A percentile compares a stretch with the other conserved stretches of the same genome.
phyloP scores from a whole-genome alignment of 805 yeast genomes.

The Cyberlindnera euphorbiiphila region DNA sequence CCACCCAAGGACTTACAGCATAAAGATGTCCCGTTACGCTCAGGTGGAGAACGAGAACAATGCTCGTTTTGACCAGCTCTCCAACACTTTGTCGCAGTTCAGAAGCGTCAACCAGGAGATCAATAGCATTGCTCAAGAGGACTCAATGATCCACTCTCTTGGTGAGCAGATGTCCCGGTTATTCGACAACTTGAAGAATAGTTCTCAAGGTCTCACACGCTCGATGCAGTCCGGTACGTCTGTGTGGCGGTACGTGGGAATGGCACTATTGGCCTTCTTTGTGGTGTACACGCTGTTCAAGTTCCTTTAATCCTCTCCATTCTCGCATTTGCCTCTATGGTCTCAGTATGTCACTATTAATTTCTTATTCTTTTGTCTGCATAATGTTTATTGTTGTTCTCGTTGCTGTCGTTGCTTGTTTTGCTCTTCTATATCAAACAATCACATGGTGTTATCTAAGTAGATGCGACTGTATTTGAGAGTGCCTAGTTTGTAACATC shows the following conservation, averaged over 20 bases:
- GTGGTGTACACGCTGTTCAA: constrained; percentile 53
- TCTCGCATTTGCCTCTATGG: too few relatives aligned
- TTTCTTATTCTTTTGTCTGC: too few relatives aligned
- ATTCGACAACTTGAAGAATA: constrained; percentile 44
- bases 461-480: too few relatives aligned
- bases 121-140: constrained; percentile 58
- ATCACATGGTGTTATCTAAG: constrained; percentile 3
- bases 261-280: constrained; percentile 51
- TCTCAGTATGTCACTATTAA: too few relatives aligned
- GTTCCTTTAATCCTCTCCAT: constrained; percentile 35
- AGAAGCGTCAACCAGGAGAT: constrained; percentile 67
- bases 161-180: constrained; percentile 50
- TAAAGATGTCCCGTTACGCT: constrained; percentile 25
- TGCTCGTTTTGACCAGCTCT: constrained; percentile 55
- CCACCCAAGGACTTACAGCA: too few relatives aligned
- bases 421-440: too few relatives aligned
- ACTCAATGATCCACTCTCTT: constrained; percentile 37
- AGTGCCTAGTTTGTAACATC: constrained; percentile 56
- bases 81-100: constrained; percentile 60
- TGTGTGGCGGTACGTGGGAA: constrained; percentile 54
- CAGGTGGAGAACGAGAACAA: constrained; percentile 46
- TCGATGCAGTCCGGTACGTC: constrained; percentile 58
- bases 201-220: constrained; percentile 50
- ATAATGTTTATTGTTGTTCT: too few relatives aligned
- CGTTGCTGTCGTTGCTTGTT: too few relatives aligned